Base-by-base conservation (phyloP, 2,329 filamentous ascomycete species). In the Didymella sp. region DNA sequence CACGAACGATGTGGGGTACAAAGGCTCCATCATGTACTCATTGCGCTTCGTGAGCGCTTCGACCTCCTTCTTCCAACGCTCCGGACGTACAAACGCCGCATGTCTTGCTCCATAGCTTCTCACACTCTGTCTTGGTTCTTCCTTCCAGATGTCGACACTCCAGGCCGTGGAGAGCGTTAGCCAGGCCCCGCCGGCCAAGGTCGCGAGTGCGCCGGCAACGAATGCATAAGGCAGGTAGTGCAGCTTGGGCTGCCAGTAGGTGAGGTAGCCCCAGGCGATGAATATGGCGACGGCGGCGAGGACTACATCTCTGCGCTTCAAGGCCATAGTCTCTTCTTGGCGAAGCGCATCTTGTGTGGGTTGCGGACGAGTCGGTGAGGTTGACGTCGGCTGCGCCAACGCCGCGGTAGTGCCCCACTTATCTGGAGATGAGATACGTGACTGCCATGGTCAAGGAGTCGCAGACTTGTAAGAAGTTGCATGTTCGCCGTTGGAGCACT, bases 141-240 rank as follows among this genome's bases (percentile, higher is more conserved):
- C 63, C 22, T 58, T 59, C 66, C 83, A 73, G 56, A 71, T 83
- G 56, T 69, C 83, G 37, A 86, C 89, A 46, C 56, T 58, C 67
- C 83, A 73, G 56, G 71, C 83, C 22, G 87, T 87, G 37, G 86
- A 89, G 45, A 88, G 70, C 31, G 90, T 75, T 28, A 91, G 73
- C 50, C 84, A 84, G 55, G 86, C 74, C 55, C 89, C 70, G 54
- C 81, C 80, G 41, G 84, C 75, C 46, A 84, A 63, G 44, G 87
- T 79, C 22, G 80, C 70, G 61, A 89, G 67, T 62, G 84, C 79
- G 63, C 95, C 94, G 63, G 85, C 78, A 64, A 89, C 80, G 75
- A 98, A 92, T 67, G 93, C 91, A 77, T 96, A 90, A 69, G 90
- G 91, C 38, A 91, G 83, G 84, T 90, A 96, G 75, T 92, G 91